Base-by-base conservation (phyloP, 148 eudicot genomes). In the Amaranthus hypochondriacus region DNA sequence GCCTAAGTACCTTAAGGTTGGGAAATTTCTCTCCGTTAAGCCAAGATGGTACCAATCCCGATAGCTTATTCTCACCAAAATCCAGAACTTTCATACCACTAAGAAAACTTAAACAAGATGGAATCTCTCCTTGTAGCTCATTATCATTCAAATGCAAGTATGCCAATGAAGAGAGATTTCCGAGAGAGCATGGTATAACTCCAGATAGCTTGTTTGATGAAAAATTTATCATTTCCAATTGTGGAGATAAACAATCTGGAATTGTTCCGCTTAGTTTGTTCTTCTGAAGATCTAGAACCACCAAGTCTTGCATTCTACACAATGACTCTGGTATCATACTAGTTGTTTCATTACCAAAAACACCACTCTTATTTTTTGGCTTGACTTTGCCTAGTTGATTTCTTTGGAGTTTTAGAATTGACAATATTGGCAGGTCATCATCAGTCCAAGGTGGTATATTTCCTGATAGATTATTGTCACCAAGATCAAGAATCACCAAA, bases 141-240 rank as follows among this genome's bases (percentile, higher is more conserved):
- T 76, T 76, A 2, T 60, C 64, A 18, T 69, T 66, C 44, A 75
- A 56, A 48, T 66, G 77, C 71, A 77, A 13, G 7, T 6, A 58
- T 28, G 39, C 39, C 39, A 28, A 28, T 28, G 39, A 28, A 28
- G 39, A 15, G 6, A 64, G 46, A 48, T 43, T 8, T 55, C 10
- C 15, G 49, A 59, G 13, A 52, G 57, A 80, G 48, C 62, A 13
- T 3, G 79, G 83, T 28, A 80, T 53, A 9, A 4, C 39, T 48
- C 79, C 83, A 6, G 39, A 10, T 43, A 80, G 66, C 68, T 65
- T 71, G 72, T 71, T 77, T 71, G 39, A 77, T 4, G 71, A 77
- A 4, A 77, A 51, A 5, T 51, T 8, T 57, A 75, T 52, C 2
- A 62, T 21, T 7, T 14, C 14, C 13, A 66, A 75, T 62, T 7